Base-by-base conservation (phyloP, 139 green algal genomes). In the Chlamydomonas sphaeroides region DNA sequence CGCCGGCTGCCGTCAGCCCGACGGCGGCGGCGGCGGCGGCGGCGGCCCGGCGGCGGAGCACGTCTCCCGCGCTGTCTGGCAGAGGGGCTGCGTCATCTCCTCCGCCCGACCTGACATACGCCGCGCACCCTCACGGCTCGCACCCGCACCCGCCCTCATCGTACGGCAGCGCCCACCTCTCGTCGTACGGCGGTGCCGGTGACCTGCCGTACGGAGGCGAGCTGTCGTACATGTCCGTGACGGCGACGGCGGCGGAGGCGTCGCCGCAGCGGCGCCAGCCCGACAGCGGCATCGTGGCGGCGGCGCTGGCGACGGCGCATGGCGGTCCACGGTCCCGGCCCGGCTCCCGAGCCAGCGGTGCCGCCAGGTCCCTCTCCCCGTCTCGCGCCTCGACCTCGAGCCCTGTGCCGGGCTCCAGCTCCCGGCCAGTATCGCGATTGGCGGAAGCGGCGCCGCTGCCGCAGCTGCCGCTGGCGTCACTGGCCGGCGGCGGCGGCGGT, bases 241-340 rank as follows among this genome's bases (percentile, higher is more conserved):
- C 69, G 51, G 49, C 51, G 15, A n/a, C 21, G 32, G n/a, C 45
- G 33, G 32, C 32, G n/a, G 48, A 15, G 48, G 17, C 11, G 6
- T 63, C 51, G 33, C n/a, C 30, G 21, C 32, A 30, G 33, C 51
- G 21, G 10, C 63, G 35, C 18, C 14, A n/a, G 14, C 38, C 36
- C 17, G 74, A 70, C 74, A 38, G 30, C 21, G 59, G 59, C 32
- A 70, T 80, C 39, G 20, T 80, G 5, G 61, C 38, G 7, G 74
- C 74, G 33, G 74, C 74, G 18, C 51, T 68, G 38, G 38, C 26
- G 11, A 80, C 72, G 5, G 36, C 63, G 33, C 5, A 5, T 2
- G 35, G 32, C 33, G 18, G n/a, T n/a, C n/a, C n/a, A n/a, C n/a
- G 35, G 21, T 45, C 33, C 2, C 63, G 63, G 1, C 32, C 63